These are phyloP conservation scores for Xylariaceae sp. DNA, from an alignment of 2,329 filamentous ascomycete species.

Conservation along the genomic window DNA sequence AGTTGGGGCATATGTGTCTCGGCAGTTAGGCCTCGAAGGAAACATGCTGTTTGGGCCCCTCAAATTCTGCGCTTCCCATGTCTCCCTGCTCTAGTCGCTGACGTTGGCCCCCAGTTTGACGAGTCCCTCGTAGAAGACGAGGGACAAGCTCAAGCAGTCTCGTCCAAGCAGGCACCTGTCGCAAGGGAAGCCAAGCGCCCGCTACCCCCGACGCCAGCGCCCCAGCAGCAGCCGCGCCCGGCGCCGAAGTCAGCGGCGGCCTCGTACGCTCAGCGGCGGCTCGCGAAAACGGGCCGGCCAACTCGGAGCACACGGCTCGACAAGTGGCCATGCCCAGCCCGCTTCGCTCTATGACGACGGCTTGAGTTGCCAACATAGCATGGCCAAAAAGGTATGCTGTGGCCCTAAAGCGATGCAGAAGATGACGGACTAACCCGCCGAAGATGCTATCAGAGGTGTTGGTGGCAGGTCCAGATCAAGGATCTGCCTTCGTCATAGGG, in stretches of 20 bases:
- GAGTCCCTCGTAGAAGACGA: conserved; percentile 74
- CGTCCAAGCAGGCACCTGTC: conserved; percentile 31
- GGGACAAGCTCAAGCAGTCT: conserved; percentile 64
- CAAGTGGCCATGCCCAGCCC: conserved; percentile 57
- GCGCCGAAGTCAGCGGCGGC: conserved; percentile 23
- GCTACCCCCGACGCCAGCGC: conserved; percentile 35
- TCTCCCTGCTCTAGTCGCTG: too few species aligned
- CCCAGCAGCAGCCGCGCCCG: conserved; percentile 18
- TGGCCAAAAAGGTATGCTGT: conserved; percentile 21
- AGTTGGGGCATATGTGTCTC: too few species aligned
- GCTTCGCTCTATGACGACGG: conserved; percentile 61
- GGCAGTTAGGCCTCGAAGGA: conserved; percentile 8
- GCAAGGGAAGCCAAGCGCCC: conserved; percentile 30
- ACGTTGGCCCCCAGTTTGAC: conserved; percentile 60
- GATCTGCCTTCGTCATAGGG: conserved; percentile 15
- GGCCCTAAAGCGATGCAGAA: conserved; percentile 5
- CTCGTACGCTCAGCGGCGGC: conserved; percentile 36
- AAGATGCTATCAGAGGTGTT: conserved; percentile 14
- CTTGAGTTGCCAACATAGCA: conserved; percentile 31
- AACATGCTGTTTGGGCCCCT: background rate
- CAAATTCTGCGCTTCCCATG: too few species aligned
- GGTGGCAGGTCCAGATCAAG: conserved; percentile 9
- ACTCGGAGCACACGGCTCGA: conserved; percentile 34
- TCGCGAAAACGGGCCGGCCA: conserved; percentile 39
- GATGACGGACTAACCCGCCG: background rate